Base-by-base conservation (phyloP, 2,329 filamentous ascomycete genomes). In the Apiospora koreana region DNA sequence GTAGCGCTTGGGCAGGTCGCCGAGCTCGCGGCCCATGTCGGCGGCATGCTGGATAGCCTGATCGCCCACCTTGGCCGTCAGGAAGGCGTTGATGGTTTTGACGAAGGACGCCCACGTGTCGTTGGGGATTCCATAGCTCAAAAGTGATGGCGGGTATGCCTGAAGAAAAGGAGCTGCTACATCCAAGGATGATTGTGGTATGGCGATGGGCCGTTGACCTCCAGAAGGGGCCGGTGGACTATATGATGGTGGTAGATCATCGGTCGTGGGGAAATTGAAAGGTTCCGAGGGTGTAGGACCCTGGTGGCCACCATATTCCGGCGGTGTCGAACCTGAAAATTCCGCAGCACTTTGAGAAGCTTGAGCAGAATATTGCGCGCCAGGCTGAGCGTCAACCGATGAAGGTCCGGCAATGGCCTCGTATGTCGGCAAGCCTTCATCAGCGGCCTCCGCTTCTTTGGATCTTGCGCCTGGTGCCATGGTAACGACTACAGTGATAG, bases 51-150 rank as follows among this genome's bases (percentile, higher is more conserved):
- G 79, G 23, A 85, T 70, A 7, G 84, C 84, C 2, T 82, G 80
- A 67, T 83, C 81, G 0, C 82, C 81, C 0, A 86, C 82, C 25
- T 80, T 84, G 67, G 84, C 84, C 0, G 80, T 79, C 7, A 86
- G 79, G 70, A 86, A 86, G 1, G 82, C 84, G 0, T 84, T 86
- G 2, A 84, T 74, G 9, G 84, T 85, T 23, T 71, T 46, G 2
- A 80, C 71, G 72, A 81, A 80, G 8, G 73, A 72, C 2, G 64
- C 43, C 75, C 77, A 80, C 0, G 73, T 70, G 1, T 74, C 71
- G 1, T 28, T 18, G 0, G 78, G 72, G 35, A 80, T 74, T 54
- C 78, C 84, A 45, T 80, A 78, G 21, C 75, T 72, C 0, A 85
- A 79, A 0, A 86, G 80, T 3, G 76, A 67, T 0, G 80, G 79